A percentile compares a stretch with the other conserved stretches of the same genome.
phyloP scores from a whole-genome alignment of 768 basidiomycete genomes.

The Hirschioporus abietinus region DNA sequence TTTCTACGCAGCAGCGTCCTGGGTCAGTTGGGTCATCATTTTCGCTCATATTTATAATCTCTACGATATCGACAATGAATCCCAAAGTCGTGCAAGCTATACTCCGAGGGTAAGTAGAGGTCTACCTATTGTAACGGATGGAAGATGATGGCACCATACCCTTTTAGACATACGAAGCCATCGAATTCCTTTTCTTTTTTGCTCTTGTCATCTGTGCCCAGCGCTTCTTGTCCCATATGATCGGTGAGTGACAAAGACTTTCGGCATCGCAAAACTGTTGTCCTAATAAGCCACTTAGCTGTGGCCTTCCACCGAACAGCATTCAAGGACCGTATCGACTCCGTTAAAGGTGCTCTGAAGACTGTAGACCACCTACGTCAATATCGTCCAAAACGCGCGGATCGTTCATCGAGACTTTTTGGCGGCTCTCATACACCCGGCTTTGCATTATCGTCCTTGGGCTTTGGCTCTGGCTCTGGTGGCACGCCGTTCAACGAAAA shows the following conservation, averaged over 20 bases:
- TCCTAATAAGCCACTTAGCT: constrained; percentile 29
- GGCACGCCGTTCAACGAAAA: constrained; percentile 39
- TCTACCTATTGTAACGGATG: constrained; percentile 1
- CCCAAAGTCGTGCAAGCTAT: constrained; percentile 51
- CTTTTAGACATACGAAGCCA: constrained; percentile 50
- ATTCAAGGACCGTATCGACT: constrained; percentile 63
- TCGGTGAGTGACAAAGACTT: constrained; percentile 31
- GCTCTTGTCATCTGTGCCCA: constrained; percentile 56
- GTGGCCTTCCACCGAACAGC: constrained; percentile 76
- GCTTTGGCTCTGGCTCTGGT: constrained; percentile 18
- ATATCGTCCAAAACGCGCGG: constrained; percentile 46
- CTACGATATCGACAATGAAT: constrained; percentile 35
- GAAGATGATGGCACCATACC: constrained; percentile 4
- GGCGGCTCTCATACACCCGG: constrained; percentile 7
- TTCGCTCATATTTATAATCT: constrained; percentile 62
- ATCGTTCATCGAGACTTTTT: constrained; percentile 16
- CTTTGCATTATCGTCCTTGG: constrained; percentile 7
- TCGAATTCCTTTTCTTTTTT: constrained; percentile 77
- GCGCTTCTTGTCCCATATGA: constrained; percentile 63
- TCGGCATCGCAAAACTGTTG: neutral
- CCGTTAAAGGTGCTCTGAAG: constrained; percentile 45
- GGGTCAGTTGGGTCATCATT: constrained; percentile 73
- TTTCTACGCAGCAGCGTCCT: constrained; percentile 64
- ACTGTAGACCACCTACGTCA: constrained; percentile 64
- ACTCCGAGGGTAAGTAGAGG: constrained; percentile 43